phyloP scores from a whole-genome alignment of 148 eudicot species.

The Pouteria glomerata region DNA sequence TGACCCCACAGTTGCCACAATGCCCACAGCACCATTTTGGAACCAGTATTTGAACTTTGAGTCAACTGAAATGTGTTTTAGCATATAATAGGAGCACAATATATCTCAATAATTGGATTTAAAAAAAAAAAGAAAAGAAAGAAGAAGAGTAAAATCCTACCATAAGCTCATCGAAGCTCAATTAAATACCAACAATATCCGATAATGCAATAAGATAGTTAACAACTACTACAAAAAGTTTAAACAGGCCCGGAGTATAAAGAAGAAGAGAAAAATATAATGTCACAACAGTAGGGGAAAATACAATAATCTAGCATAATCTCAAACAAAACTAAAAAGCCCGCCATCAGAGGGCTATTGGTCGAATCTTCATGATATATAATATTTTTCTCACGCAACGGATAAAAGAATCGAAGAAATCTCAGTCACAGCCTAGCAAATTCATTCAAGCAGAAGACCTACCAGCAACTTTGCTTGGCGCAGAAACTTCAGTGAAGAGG shows the following conservation, averaged over 20 bases:
- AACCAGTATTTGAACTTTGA: not conserved
- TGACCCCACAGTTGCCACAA: not conserved
- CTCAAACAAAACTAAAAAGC: not conserved
- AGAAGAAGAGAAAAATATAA: constrained; percentile 4
- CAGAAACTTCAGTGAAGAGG: too few relatives aligned
- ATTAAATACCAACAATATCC: not conserved
- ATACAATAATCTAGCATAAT: not conserved
- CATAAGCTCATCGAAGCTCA: not conserved
- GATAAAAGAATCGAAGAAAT: not conserved
- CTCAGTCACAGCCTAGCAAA: not conserved
- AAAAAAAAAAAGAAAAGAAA: too few relatives aligned
- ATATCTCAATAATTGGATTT: too few relatives aligned
- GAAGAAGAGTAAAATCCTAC: too few relatives aligned
- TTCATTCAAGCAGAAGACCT: not conserved
- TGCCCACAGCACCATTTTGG: not conserved
- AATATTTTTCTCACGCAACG: not conserved
- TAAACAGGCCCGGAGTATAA: not conserved
- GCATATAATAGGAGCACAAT: not conserved
- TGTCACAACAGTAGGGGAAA: too few relatives aligned
- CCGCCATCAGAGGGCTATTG: not conserved
- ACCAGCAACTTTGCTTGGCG: not conserved
- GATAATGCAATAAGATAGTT: not conserved
- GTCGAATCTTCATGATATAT: not conserved
- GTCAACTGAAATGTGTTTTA: not conserved
- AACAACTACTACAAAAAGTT: not conserved